Conservation (phyloP, 805 yeast genomes). For the Deakozyma indianensis region DNA sequence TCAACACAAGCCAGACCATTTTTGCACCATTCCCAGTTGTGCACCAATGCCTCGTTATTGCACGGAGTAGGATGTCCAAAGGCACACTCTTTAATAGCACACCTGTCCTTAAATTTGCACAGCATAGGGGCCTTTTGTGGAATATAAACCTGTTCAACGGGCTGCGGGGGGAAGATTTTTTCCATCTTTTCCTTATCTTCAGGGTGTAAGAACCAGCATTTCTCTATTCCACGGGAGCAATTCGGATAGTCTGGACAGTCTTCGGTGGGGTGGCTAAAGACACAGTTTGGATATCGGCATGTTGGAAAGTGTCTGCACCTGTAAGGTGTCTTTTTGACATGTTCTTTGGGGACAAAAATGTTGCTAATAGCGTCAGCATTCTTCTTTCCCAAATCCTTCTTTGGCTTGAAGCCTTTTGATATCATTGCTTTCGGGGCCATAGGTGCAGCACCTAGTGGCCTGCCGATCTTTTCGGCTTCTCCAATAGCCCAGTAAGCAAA, state of each 20-base stretch:
- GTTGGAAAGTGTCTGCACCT: slow-evolving; percentile 24
- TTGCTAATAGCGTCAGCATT: too few relatives aligned
- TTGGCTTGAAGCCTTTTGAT: neutral
- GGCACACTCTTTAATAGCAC: slow-evolving; percentile 69
- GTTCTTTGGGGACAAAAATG: too few relatives aligned
- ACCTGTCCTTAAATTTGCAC: slow-evolving; percentile 65
- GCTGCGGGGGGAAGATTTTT: slow-evolving; percentile 35
- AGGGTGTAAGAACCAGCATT: neutral
- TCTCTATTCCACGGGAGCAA: slow-evolving; percentile 67
- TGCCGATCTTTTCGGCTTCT: slow-evolving; percentile 6
- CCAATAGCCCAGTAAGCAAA: slow-evolving; percentile 15
- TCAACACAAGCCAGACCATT: slow-evolving; percentile 52
- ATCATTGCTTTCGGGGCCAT: neutral
- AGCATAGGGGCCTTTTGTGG: slow-evolving; percentile 21
- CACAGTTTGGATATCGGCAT: slow-evolving; percentile 32
- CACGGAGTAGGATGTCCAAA: slow-evolving; percentile 90
- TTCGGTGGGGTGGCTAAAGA: slow-evolving; percentile 67
- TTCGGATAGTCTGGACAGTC: slow-evolving; percentile 61
- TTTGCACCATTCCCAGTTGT: slow-evolving; percentile 61
- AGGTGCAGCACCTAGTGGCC: neutral
- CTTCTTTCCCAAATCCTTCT: neutral
- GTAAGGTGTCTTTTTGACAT: neutral
- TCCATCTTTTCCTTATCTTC: neutral
- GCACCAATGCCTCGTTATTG: slow-evolving; percentile 56
- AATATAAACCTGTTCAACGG: slow-evolving; percentile 27